Evolutionary conservation across 371 early-diverging fungal genomes (phyloP), one percentile per base, ranked within the genome.

Genomic region (Zopfochytrium polystomum): DNA sequence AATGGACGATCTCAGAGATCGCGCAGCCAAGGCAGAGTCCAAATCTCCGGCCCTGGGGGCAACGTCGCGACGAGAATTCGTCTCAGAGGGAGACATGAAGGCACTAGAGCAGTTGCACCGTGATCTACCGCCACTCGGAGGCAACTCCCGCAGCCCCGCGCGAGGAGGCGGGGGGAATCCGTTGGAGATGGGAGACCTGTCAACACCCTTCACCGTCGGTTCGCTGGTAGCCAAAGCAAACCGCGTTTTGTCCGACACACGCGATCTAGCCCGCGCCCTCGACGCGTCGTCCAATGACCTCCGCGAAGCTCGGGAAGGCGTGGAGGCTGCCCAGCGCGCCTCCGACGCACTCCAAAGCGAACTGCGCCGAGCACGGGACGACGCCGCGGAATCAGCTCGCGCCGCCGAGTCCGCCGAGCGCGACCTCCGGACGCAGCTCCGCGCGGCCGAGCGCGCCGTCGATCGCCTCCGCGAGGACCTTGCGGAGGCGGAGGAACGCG

Each of bases 391-490:
- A 20, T 33, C 49, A 15, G 30, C 18, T n/a, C 48, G 1, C n/a
- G 58, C 35, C 6, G 15, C 44, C 4, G 50, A 58, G 30, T 7
- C 30, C 18, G 20, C 3, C 47, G 43, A 58, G 25, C 31, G 42
- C 3, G 50, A 58, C 26, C 30, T 58, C 4, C 7, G 22, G 23
- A n/a, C 18, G 7, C 13, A 44, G 2, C n/a, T 62, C 20, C 51
- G 54, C 22, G 34, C 20, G 27, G 44, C 61, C 11, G 55, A 67
- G 51, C 68, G 63, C 3, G 32, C 57, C 6, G 52, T 50, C 25
- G 68, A 60, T 32, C 23, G 60, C 5, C 31, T 62, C 2, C 55
- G 59, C 42, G n/a, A 26, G 0, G 63, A 68, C 5, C 57, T 63
- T 9, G 44, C 33, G 29, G 29, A 46, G 30, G 51, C 61, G 0